Evolutionary conservation across 441 rosid genomes (phyloP).

Genomic region (Codiaeum variegatum): DNA sequence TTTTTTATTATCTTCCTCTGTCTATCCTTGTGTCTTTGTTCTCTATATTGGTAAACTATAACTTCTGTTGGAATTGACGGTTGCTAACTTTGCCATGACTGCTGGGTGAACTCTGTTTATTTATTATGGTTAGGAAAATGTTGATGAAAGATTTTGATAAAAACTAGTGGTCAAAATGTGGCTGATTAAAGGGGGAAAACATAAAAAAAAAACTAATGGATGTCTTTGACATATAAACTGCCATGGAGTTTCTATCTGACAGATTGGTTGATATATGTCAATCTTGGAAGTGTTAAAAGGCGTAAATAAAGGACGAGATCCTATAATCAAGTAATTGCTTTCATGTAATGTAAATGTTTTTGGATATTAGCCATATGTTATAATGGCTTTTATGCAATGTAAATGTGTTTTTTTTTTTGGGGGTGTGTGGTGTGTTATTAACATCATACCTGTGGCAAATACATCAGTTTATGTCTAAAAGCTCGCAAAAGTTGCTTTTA

Average conservation of each 20-base stretch:
- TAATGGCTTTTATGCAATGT: not conserved
- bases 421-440: too few relatives aligned
- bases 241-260: not conserved
- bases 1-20: constrained; percentile 1
- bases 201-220: not conserved
- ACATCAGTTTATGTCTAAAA: not conserved
- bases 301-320: not conserved
- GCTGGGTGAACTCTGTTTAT: not conserved
- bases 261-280: not conserved
- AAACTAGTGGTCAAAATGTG: not conserved
- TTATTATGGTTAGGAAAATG: not conserved
- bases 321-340: not conserved
- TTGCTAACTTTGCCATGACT: not conserved
- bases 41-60: not conserved
- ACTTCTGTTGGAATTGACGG: not conserved
- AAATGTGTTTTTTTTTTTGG: too few relatives aligned
- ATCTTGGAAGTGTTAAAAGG: not conserved
- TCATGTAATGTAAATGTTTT: not conserved
- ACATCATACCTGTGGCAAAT: not conserved
- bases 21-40: not conserved
- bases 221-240: not conserved
- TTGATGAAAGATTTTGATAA: not conserved
- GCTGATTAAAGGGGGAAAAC: not conserved
- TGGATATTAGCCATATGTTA: not conserved
- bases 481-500: not conserved